Conservation (phyloP, 2,329 filamentous ascomycete genomes). For the Paradendryphiella salina region DNA sequence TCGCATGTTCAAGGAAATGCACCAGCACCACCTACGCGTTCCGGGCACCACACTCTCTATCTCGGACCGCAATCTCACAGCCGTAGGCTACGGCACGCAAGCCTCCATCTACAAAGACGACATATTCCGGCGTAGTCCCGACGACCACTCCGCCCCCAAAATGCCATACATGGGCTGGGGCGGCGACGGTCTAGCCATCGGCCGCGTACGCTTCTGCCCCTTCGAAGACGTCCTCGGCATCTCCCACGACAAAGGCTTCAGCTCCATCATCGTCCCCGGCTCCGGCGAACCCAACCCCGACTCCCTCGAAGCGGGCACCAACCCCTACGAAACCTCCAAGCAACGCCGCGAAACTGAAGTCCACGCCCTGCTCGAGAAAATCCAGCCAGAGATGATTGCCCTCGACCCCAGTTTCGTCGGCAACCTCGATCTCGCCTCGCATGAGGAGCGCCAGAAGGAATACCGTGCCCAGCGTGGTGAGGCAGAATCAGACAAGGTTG, state of each 20-base stretch:
- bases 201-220: conserved; percentile 87
- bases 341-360: conserved; percentile 94
- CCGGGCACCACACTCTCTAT: conserved; percentile 84
- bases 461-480: conserved; percentile 70
- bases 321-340: conserved; percentile 92
- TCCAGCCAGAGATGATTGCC: conserved; percentile 95
- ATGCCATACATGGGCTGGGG: conserved; percentile 94
- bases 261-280: conserved; percentile 85
- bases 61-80: conserved; percentile 84
- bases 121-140: conserved; percentile 74
- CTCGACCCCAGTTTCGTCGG: conserved; percentile 91
- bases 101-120: conserved; percentile 84
- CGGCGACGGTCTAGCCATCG: conserved; percentile 77
- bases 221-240: conserved; percentile 92
- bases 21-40: conserved; percentile 80
- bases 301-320: conserved; percentile 73
- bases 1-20: conserved; percentile 88
- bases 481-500: conserved; percentile 62
- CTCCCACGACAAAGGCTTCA: conserved; percentile 82
- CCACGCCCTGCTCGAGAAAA: conserved; percentile 85
- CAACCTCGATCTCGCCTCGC: conserved; percentile 77
- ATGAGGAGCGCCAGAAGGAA: conserved; percentile 75
- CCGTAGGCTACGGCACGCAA: conserved; percentile 88
- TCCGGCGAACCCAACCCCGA: conserved; percentile 98
- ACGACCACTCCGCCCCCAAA: conserved; percentile 70